These are phyloP conservation scores for Solanum tarapatanum DNA, from an alignment of 257 asterid species.

Conservation along the genomic window DNA sequence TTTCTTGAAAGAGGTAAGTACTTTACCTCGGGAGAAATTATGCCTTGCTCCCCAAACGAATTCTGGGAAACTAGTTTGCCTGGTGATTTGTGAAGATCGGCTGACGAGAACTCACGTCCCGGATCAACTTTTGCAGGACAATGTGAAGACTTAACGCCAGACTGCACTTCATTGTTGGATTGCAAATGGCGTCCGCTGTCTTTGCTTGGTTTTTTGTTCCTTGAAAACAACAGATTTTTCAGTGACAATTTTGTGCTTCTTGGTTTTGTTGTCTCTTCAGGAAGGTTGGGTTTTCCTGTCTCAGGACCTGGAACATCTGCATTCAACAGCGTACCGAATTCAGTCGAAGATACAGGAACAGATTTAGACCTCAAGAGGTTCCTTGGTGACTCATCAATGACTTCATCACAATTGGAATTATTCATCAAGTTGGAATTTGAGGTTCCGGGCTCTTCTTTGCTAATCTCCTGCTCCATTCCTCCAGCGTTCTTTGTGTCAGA, in stretches of 20 bases:
- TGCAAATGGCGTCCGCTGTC: constrained; percentile 23
- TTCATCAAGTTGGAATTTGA: constrained; percentile 14
- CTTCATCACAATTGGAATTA: constrained; percentile 22
- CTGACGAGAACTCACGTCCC: constrained; percentile 10
- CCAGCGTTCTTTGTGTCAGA: constrained; percentile 58
- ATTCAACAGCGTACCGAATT: constrained; percentile 30
- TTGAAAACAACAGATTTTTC: constrained; percentile 65
- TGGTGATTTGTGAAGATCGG: constrained; percentile 16
- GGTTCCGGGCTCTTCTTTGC: constrained; percentile 22
- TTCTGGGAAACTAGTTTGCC: constrained; percentile 23
- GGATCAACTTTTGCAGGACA: constrained; percentile 12
- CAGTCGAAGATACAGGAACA: constrained; percentile 63
- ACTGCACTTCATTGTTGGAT: constrained; percentile 22
- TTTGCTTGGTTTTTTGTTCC: constrained; percentile 49
- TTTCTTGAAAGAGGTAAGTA: not conserved
- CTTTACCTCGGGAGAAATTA: constrained; percentile 44
- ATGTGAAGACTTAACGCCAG: constrained; percentile 1
- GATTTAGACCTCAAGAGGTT: constrained; percentile 77
- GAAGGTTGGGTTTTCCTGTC: constrained; percentile 21
- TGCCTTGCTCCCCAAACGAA: constrained; percentile 18
- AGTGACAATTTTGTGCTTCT: constrained; percentile 54
- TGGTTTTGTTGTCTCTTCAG: constrained; percentile 35
- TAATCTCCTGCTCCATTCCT: constrained; percentile 22
- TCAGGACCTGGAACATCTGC: constrained; percentile 21
- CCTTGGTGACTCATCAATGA: constrained; percentile 31